phyloP scores from a whole-genome alignment of 139 green algal species.

The Chlorella vulgaris region DNA sequence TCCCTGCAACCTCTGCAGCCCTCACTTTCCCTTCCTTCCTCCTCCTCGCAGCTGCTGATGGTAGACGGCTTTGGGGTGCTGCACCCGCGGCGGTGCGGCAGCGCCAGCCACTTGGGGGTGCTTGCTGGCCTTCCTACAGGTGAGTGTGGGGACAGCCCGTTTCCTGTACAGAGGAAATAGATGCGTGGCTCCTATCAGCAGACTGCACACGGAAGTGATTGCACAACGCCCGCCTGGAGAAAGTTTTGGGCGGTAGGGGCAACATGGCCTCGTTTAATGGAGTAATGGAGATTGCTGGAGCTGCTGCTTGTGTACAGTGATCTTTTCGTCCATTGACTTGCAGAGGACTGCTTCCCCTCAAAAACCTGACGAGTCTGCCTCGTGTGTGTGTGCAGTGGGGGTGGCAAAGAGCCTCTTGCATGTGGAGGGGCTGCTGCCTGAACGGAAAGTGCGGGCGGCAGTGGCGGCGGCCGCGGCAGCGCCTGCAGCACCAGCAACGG shows the following conservation, averaged over 20 bases:
- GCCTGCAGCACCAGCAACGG: background rate
- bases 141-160: constrained; percentile 61
- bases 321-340: no score
- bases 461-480: background rate
- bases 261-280: no score
- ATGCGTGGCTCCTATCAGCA: no score
- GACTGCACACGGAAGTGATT: no score
- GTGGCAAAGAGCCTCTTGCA: constrained; percentile 13
- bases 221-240: no score
- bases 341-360: no score
- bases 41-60: constrained; percentile 55
- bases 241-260: no score
- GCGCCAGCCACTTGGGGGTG: constrained; percentile 70
- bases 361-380: background rate
- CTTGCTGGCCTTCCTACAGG: constrained; percentile 57
- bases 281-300: no score
- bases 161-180: no score
- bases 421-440: background rate
- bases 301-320: no score
- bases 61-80: constrained; percentile 73
- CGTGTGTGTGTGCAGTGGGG: background rate
- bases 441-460: background rate
- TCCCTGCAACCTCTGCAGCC: no score
- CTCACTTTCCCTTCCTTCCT: background rate
- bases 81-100: constrained; percentile 63